Evolutionary conservation across 2,329 filamentous ascomycete genomes (phyloP).

Genomic region (Claviceps digitariae): DNA sequence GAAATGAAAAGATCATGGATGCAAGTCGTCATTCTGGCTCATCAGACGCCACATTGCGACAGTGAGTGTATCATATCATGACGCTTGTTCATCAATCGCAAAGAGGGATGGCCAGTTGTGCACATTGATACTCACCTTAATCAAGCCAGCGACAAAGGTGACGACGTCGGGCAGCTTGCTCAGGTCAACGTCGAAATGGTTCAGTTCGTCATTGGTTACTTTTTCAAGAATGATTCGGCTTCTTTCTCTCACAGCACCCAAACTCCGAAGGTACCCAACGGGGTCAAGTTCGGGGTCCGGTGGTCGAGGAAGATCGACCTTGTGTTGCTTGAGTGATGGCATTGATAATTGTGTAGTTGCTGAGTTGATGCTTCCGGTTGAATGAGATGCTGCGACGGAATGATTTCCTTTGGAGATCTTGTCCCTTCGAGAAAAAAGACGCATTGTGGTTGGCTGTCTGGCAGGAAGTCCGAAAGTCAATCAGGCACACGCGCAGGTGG

Average conservation of each 20-base stretch:
- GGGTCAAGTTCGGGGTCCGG: conserved; percentile 83
- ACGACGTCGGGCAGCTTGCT: conserved; percentile 72
- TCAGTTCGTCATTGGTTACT: conserved; percentile 62
- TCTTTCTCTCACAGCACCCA: conserved; percentile 75
- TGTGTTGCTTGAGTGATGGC: conserved; percentile 45
- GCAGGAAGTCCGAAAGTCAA: conserved; percentile 4
- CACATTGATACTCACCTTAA: conserved; percentile 60
- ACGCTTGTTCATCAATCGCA: background rate
- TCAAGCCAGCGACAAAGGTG: conserved; percentile 78
- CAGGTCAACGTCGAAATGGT: conserved; percentile 83
- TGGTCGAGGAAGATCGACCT: conserved; percentile 68
- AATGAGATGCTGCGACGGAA: conserved; percentile 29
- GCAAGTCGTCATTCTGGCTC: background rate
- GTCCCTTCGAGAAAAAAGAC: conserved; percentile 42
- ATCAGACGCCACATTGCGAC: background rate
- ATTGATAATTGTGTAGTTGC: conserved; percentile 37
- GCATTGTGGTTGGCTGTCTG: conserved; percentile 25
- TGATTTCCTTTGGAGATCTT: conserved; percentile 32
- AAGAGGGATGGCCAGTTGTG: background rate
- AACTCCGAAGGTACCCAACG: conserved; percentile 78
- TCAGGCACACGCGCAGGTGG: conserved; percentile 6
- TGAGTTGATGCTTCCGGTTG: conserved; percentile 38
- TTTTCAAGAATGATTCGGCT: conserved; percentile 61
- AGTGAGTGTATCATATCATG: background rate
- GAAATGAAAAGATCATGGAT: background rate